Evolutionary conservation across 345 rosid genomes (phyloP).

Genomic region (Rubroshorea leprosula): DNA sequence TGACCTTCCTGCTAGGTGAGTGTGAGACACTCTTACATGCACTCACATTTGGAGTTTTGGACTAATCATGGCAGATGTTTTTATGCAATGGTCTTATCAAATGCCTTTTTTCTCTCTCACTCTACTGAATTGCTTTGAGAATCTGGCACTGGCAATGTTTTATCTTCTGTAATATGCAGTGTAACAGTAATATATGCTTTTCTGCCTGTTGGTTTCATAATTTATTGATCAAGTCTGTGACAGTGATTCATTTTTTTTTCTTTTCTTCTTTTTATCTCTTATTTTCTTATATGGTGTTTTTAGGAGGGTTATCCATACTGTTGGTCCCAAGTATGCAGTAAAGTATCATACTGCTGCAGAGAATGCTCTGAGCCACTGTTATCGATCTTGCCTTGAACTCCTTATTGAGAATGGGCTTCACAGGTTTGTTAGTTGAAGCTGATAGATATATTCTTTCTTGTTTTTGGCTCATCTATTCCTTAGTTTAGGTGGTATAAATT

Average conservation of each 20-base stretch:
- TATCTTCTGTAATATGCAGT: not conserved
- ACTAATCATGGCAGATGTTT: not conserved
- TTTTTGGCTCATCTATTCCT: slow-evolving; percentile 4
- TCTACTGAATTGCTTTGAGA: not conserved
- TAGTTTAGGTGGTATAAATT: slow-evolving; percentile 21
- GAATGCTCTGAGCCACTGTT: slow-evolving; percentile 98
- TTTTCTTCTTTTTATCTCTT: slow-evolving; percentile 2
- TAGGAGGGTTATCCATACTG: slow-evolving; percentile 89
- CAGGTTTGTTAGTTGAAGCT: slow-evolving; percentile 43
- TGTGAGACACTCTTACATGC: not conserved
- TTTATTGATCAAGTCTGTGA: not conserved
- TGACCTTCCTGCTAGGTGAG: slow-evolving; percentile 95
- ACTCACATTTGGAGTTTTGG: not conserved
- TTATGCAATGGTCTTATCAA: not conserved
- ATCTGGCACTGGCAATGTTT: not conserved
- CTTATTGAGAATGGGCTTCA: slow-evolving; percentile 80
- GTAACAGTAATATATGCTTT: not conserved
- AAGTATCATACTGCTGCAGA: slow-evolving; percentile 99
- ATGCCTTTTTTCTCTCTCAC: no score
- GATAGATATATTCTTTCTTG: slow-evolving; percentile 1
- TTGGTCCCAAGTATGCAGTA: slow-evolving; percentile 95
- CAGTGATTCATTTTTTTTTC: not conserved
- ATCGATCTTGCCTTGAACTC: slow-evolving; percentile 90
- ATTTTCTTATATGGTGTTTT: slow-evolving; percentile 14
- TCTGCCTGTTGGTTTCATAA: not conserved